phyloP scores from a whole-genome alignment of 225 moss, liverwort and hornwort genomes.

The Neckera pumila region DNA sequence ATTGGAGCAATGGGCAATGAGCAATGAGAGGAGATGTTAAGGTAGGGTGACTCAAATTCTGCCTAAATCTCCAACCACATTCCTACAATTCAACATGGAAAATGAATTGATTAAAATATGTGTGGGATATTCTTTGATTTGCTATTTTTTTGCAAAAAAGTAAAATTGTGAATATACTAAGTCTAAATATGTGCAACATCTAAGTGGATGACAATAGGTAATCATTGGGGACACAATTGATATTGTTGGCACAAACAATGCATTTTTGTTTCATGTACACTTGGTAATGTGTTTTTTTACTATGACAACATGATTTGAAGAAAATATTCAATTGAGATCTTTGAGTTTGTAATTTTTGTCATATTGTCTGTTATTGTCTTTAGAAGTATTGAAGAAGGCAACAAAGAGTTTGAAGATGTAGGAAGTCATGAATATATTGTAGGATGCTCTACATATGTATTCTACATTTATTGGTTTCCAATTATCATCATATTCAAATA shows the following conservation, averaged over 20 bases:
- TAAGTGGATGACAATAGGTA: not conserved
- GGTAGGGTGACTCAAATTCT: not conserved
- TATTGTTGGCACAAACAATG: not conserved
- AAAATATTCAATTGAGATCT: not conserved
- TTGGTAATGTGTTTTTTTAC: not conserved
- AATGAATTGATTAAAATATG: not conserved
- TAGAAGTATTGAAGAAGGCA: too few species aligned
- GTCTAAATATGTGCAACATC: not conserved
- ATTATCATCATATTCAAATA: not conserved
- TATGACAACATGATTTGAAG: not conserved
- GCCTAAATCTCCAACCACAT: not conserved
- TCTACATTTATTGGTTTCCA: not conserved
- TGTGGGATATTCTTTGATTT: rapidly evolving
- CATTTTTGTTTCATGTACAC: not conserved
- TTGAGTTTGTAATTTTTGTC: not conserved
- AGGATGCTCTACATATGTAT: not conserved
- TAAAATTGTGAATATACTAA: not conserved
- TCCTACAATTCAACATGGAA: not conserved
- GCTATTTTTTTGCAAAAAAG: not conserved
- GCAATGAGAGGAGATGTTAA: not conserved
- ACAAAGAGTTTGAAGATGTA: not conserved
- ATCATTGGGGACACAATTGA: rapidly evolving
- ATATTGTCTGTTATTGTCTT: too few species aligned
- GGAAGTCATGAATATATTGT: too few species aligned
- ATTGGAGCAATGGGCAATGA: not conserved